These are phyloP conservation scores for Kentomonas sorsogonicus DNA, from an alignment of 208 protist species.

Conservation along the genomic window DNA sequence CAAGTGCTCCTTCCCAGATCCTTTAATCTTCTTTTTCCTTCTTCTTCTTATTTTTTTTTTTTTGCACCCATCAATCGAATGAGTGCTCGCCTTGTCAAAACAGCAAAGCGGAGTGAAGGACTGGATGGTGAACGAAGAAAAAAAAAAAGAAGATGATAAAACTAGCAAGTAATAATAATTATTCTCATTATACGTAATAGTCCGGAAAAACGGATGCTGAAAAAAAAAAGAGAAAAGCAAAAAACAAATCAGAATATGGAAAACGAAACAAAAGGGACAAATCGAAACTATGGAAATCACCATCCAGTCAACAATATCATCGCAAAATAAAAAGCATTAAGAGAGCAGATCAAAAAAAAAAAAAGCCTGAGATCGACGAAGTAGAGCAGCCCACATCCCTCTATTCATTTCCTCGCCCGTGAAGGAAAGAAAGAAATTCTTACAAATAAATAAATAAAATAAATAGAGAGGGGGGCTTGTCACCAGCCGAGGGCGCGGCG, in stretches of 20 bases:
- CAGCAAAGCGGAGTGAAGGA: too few relatives aligned
- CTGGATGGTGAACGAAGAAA: constrained; percentile 1
- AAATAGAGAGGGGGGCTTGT: background rate
- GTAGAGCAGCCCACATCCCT: background rate
- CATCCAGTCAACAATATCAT: background rate
- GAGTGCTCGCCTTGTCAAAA: too few relatives aligned
- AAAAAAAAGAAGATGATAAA: constrained; percentile 7
- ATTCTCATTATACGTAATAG: too few relatives aligned
- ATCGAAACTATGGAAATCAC: background rate
- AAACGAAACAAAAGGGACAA: constrained; percentile 17
- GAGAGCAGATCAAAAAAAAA: constrained; percentile 10
- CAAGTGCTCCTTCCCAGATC: background rate
- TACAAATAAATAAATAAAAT: background rate
- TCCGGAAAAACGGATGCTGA: too few relatives aligned
- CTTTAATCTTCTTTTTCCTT: too few relatives aligned
- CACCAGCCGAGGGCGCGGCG: constrained; percentile 15
- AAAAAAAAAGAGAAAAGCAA: constrained; percentile 9
- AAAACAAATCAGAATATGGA: background rate
- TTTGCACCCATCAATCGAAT: too few relatives aligned
- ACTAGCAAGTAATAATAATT: constrained; percentile 3
- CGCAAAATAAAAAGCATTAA: background rate
- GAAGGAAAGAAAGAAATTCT: background rate
- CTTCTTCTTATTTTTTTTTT: too few relatives aligned
- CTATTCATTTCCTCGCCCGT: background rate
- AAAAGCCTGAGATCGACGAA: constrained; percentile 6